phyloP scores from a whole-genome alignment of 768 basidiomycete genomes.

The Nidularia pulvinata region DNA sequence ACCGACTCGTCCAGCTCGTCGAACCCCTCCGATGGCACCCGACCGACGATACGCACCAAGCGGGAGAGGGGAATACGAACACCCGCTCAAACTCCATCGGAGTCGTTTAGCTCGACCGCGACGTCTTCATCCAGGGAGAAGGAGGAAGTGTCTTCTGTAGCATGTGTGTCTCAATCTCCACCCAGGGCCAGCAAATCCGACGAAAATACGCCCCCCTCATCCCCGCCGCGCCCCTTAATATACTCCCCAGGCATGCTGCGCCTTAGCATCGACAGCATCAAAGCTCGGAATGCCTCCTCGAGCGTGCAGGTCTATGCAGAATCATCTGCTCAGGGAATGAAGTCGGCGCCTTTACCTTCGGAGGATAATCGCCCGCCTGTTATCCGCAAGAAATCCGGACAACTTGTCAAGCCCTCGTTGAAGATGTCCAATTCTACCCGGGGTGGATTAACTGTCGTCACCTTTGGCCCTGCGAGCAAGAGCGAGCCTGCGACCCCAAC shows the following conservation, averaged over 20 bases:
- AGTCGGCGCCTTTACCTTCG: slow-evolving; percentile 18
- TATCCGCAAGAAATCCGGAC: slow-evolving; percentile 92
- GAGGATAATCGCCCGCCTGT: slow-evolving; percentile 34
- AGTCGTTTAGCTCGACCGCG: slow-evolving; percentile 9
- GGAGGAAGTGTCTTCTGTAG: background rate
- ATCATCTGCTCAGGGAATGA: slow-evolving; percentile 12
- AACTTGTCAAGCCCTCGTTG: slow-evolving; percentile 89
- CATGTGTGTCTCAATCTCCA: no score
- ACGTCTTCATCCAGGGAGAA: slow-evolving; percentile 3
- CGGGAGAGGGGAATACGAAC: slow-evolving; percentile 24
- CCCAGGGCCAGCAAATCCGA: slow-evolving; percentile 6
- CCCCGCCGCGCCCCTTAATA: slow-evolving; percentile 25
- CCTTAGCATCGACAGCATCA: background rate
- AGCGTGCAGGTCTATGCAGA: slow-evolving; percentile 7
- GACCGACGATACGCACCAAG: slow-evolving; percentile 36
- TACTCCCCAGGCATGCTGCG: slow-evolving; percentile 30
- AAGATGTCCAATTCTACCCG: slow-evolving; percentile 66
- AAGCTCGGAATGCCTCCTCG: no score
- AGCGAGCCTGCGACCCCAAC: slow-evolving; percentile 86
- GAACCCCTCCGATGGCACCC: slow-evolving; percentile 28
- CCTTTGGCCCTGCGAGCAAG: slow-evolving; percentile 46
- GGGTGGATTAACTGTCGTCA: slow-evolving; percentile 52
- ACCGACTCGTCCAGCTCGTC: slow-evolving; percentile 34
- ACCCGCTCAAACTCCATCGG: background rate
- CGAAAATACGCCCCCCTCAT: slow-evolving; percentile 26